Base-by-base conservation (phyloP, 441 rosid genomes). In the Gossypium aridum region DNA sequence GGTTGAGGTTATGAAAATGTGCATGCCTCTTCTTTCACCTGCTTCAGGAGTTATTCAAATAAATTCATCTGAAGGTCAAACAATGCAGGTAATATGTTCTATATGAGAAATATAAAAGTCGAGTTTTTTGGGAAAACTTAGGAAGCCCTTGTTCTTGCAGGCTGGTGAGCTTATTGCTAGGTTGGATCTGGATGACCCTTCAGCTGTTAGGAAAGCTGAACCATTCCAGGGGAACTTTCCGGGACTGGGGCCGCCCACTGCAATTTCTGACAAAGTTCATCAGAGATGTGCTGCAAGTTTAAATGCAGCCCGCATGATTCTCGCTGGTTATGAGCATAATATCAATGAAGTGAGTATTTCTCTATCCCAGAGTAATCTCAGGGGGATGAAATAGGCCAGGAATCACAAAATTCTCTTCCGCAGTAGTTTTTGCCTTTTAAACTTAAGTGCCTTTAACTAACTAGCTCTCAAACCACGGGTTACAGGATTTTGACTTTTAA, bases 1-100 rank as follows among this genome's bases (percentile, higher is more conserved):
- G 89, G 99, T 97, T 78, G 99, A 97, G 86, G 99, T 97, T 81
- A 94, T 97, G 99, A 97, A 97, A 87, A 97, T 97, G 99, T 97
- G 99, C 62, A 97, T 97, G 99, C 99, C 99, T 77, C 99, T 97
- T 80, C 99, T 97, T 76, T 97, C 99, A 79, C 99, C 99, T 77
- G 98, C 99, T 76, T 89, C 98, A 60, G 99, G 99, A 80, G 83
- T 87, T 69, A 80, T 97, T 74, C 92, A 85, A 65, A 94, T 97
- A 70, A 86, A 86, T 84, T 83, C 94, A 96, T 90, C 98, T 13
- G 99, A 97, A 89, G 99, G 99, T 85, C 99, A 97, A 90, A 93
- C 99, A 71, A 94, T 97, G 99, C 97, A 92, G 99, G 99, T 97
- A 83, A 55, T 43, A 62, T 63, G 43, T 39, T 75, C 79, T 71